These are phyloP conservation scores for Candida broadrunensis DNA, from an alignment of 805 yeast genomes.

Conservation along the genomic window DNA sequence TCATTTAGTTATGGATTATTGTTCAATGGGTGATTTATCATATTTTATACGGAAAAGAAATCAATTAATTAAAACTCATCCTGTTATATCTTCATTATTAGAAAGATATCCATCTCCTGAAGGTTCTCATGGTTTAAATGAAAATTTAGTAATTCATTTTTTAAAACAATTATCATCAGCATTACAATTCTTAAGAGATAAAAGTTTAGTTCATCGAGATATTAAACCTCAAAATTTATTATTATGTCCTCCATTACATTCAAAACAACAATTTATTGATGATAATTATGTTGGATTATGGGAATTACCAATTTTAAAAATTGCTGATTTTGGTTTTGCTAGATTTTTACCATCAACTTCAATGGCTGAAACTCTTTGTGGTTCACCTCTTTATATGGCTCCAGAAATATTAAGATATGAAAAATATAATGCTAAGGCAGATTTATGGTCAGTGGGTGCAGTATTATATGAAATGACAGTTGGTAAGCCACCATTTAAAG, in stretches of 20 bases:
- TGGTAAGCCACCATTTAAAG: conserved; percentile 95
- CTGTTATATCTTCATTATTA: conserved; percentile 71
- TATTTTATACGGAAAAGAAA: conserved; percentile 77
- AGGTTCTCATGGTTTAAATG: conserved; percentile 75
- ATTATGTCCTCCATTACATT: conserved; percentile 76
- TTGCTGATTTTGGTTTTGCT: conserved; percentile 98
- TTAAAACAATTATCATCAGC: conserved; percentile 85
- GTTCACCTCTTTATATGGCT: conserved; percentile 97
- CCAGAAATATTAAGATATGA: conserved; percentile 94
- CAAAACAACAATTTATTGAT: conserved; percentile 56
- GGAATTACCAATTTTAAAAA: conserved; percentile 86
- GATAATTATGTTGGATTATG: conserved; percentile 71
- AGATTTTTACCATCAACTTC: conserved; percentile 89
- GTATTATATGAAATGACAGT: conserved; percentile 93
- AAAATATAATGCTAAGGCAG: conserved; percentile 96
- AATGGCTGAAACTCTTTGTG: conserved; percentile 95
- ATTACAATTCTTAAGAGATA: conserved; percentile 72
- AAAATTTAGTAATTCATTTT: conserved; percentile 76
- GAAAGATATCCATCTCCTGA: conserved; percentile 82
- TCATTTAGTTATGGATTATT: conserved; percentile 93
- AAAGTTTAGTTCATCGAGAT: conserved; percentile 90
- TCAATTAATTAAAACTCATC: conserved; percentile 71
- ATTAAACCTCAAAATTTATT: conserved; percentile 90
- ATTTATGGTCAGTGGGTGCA: conserved; percentile 97
- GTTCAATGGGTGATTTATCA: conserved; percentile 91